These are phyloP conservation scores for Salix suchowensis DNA, from an alignment of 345 rosid genomes.

Conservation along the genomic window DNA sequence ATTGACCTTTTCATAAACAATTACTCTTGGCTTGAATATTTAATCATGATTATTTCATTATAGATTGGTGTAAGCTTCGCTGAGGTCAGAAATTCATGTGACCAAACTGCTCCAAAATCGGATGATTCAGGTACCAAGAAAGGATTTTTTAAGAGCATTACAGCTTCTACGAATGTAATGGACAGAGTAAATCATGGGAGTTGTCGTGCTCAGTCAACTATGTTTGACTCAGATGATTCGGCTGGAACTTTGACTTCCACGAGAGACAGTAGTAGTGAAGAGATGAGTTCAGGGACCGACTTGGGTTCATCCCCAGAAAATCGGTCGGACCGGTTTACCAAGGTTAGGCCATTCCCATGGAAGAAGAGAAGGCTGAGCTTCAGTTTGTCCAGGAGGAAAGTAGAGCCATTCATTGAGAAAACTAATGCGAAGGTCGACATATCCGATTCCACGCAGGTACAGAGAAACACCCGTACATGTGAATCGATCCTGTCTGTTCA, in stretches of 20 bases:
- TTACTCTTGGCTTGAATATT: neutral
- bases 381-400: constrained; percentile 5
- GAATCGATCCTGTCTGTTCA: too few species aligned
- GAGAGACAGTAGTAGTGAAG: neutral
- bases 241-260: neutral
- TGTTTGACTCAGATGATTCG: neutral
- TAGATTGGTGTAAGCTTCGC: constrained; percentile 36
- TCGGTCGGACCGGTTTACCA: neutral
- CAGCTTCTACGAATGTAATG: constrained; percentile 8
- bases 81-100: constrained; percentile 23
- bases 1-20: too few species aligned
- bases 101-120: constrained; percentile 12
- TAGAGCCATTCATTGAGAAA: neutral
- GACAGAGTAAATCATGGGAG: neutral
- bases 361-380: constrained; percentile 17
- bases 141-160: constrained; percentile 11
- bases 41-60: neutral
- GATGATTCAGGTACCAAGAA: constrained; percentile 15
- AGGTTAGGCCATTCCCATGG: constrained; percentile 8
- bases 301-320: constrained; percentile 8
- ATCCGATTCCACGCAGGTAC: neutral
- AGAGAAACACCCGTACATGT: too few species aligned
- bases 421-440: neutral
- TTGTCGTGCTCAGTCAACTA: neutral
- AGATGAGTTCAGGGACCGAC: constrained; percentile 9